A percentile compares a stretch with the other conserved stretches of the same genome.
phyloP scores from a whole-genome alignment of 2,329 filamentous ascomycete genomes.

The Neoscytalidium dimidiatum region DNA sequence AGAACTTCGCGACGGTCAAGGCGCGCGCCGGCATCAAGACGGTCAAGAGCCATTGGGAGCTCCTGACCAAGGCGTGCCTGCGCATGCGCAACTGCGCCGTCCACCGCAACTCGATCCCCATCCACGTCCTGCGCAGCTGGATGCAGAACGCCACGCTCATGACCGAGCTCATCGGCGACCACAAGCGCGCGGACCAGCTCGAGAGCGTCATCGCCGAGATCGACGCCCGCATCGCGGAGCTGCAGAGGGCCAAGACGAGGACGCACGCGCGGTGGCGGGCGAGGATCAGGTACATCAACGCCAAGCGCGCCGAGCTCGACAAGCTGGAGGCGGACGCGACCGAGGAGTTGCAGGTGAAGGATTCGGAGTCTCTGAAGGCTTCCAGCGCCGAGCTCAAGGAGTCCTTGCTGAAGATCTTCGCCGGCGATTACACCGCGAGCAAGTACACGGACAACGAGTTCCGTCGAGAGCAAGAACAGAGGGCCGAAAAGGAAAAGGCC shows the following conservation, averaged over 20 bases:
- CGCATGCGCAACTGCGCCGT: neutral
- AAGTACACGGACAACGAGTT: neutral
- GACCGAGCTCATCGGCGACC: neutral
- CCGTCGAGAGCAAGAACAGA: too few relatives aligned
- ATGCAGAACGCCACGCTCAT: neutral
- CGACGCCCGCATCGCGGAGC: constrained; percentile 25
- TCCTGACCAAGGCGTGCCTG: neutral
- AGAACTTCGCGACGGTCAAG: neutral
- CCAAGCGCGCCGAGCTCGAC: neutral
- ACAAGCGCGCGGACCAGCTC: neutral
- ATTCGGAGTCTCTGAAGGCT: too few relatives aligned
- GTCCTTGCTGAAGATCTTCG: neutral
- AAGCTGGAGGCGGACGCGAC: neutral
- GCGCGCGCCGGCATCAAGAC: neutral
- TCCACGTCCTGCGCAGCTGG: too few relatives aligned
- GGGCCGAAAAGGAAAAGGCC: neutral
- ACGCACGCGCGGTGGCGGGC: neutral
- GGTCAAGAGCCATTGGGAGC: neutral
- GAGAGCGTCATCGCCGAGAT: constrained; percentile 34
- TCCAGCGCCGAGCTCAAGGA: neutral
- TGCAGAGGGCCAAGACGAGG: too few relatives aligned
- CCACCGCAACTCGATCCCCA: neutral
- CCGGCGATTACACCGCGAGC: neutral
- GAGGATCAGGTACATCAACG: neutral
- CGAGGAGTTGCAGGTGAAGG: too few relatives aligned